Percentiles rank a stretch among this genome's conserved stretches.
Conservation (phyloP, 2,329 filamentous ascomycete species). For the Ciborinia camelliae region DNA sequence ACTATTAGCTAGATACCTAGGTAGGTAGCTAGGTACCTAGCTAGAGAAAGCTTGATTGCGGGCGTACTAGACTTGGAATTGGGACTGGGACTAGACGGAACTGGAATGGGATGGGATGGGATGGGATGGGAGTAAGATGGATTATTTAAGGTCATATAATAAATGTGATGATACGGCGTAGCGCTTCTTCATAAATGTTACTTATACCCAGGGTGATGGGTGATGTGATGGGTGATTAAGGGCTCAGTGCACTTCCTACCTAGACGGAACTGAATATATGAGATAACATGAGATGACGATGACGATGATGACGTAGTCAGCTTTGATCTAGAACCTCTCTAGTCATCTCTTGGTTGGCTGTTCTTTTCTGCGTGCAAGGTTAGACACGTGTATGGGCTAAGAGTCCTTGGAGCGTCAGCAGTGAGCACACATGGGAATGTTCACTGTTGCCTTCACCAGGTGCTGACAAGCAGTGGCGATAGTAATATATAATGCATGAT, state of each 20-base stretch:
- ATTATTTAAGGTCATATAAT: background rate
- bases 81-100: no score
- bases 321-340: background rate
- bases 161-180: background rate
- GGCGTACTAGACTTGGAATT: no score
- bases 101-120: no score
- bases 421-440: conserved; percentile 5
- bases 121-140: background rate
- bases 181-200: background rate
- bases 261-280: no score
- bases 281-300: no score
- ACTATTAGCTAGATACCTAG: no score
- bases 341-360: background rate
- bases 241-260: no score
- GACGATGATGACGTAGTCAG: conserved; percentile 2
- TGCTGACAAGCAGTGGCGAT: background rate
- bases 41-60: no score
- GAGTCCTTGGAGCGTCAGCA: background rate
- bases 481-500: background rate
- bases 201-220: no score
- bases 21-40: no score
- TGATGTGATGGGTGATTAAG: no score
- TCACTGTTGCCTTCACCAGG: background rate
- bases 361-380: no score
- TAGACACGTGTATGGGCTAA: background rate